phyloP scores from a whole-genome alignment of 306 rosid species.

The Malus sylvestris region DNA sequence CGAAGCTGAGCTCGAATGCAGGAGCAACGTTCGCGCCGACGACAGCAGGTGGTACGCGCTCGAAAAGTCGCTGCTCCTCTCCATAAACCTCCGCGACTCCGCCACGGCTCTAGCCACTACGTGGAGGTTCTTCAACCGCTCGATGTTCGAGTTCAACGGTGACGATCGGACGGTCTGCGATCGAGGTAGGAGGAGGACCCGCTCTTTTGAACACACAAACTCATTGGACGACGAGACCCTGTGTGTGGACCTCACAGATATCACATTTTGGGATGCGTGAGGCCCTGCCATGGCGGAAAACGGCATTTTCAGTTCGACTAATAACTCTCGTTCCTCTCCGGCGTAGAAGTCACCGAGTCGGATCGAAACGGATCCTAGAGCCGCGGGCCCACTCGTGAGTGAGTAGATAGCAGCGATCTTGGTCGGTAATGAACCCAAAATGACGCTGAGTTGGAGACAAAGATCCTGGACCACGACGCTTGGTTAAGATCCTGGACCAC shows the following conservation, averaged over 20 bases:
- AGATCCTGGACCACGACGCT: constrained; percentile 6
- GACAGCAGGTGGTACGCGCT: constrained; percentile 62
- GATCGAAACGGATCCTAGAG: constrained; percentile 34
- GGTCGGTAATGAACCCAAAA: constrained; percentile 41
- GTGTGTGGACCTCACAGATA: constrained; percentile 59
- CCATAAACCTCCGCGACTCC: constrained; percentile 54
- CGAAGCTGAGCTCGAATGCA: constrained; percentile 41
- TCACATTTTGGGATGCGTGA: constrained; percentile 34
- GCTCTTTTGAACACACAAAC: constrained; percentile 40
- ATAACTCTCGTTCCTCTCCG: constrained; percentile 65
- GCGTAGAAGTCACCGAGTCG: constrained; percentile 54
- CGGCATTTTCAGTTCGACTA: constrained; percentile 64
- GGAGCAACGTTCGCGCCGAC: constrained; percentile 70
- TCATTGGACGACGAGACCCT: constrained; percentile 54
- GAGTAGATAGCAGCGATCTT: constrained; percentile 73
- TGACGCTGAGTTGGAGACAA: constrained; percentile 48
- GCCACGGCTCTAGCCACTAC: constrained; percentile 70
- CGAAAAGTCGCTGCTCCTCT: constrained; percentile 39
- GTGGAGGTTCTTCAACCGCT: constrained; percentile 65
- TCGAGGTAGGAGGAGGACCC: constrained; percentile 48
- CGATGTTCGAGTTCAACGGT: constrained; percentile 21
- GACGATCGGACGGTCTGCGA: constrained; percentile 67
- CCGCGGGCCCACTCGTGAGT: constrained; percentile 38
- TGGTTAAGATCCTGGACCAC: constrained; percentile 39
- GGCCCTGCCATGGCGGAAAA: constrained; percentile 39